Evolutionary conservation across 495 filamentous ascomycete species (phyloP).

Genomic region (Pseudevernia furfuracea): DNA sequence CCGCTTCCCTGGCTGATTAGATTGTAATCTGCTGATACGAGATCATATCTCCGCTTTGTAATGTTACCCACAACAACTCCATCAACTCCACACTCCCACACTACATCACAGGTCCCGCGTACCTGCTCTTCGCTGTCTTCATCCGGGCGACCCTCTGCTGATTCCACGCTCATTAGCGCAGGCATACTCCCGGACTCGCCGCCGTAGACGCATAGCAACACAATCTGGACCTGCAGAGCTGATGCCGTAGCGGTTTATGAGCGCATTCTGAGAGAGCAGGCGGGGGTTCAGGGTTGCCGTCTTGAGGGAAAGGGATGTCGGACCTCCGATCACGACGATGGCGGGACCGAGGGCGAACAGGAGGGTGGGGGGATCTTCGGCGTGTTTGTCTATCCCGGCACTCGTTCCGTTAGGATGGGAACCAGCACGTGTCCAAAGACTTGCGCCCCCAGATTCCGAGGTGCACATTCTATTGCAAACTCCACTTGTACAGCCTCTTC

Average conservation of each 20-base stretch:
- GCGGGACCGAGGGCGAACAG: constrained; percentile 75
- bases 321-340: constrained; percentile 86
- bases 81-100: constrained; percentile 77
- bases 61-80: constrained; percentile 98
- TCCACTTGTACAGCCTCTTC: constrained; percentile 45
- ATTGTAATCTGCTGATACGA: constrained; percentile 55
- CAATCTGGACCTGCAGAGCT: constrained; percentile 84
- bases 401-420: constrained; percentile 85
- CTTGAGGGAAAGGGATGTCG: constrained; percentile 76
- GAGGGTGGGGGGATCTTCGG: constrained; percentile 75
- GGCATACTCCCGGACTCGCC: constrained; percentile 70
- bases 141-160: constrained; percentile 61
- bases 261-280: constrained; percentile 65
- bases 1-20: constrained; percentile 58
- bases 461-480: constrained; percentile 54
- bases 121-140: constrained; percentile 79
- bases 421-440: constrained; percentile 74
- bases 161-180: constrained; percentile 57
- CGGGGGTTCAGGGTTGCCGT: constrained; percentile 77
- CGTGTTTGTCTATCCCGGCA: constrained; percentile 90
- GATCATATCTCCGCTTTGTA: constrained; percentile 67
- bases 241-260: constrained; percentile 94
- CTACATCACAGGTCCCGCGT: constrained; percentile 76
- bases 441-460: constrained; percentile 45
- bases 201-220: constrained; percentile 70